Conservation (phyloP, 495 filamentous ascomycete genomes). For the Penicillium angulare region DNA sequence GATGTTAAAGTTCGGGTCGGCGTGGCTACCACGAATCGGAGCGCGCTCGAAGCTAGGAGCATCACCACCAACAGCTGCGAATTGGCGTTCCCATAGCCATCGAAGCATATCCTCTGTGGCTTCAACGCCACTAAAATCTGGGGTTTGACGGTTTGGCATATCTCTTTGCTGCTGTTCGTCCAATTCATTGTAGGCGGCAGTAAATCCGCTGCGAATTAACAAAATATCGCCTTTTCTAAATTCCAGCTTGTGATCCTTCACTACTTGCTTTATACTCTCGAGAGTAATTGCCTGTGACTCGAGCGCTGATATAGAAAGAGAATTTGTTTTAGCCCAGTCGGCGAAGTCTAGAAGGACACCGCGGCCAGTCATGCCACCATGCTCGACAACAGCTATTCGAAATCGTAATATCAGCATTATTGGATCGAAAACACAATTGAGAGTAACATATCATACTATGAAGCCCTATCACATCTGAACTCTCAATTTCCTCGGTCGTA, state of each 20-base stretch:
- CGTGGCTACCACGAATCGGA: constrained; percentile 24
- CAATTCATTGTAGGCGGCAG: constrained; percentile 30
- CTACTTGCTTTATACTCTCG: constrained; percentile 29
- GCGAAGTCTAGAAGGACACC: constrained; percentile 53
- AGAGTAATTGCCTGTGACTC: constrained; percentile 32
- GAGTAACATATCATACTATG: constrained; percentile 31
- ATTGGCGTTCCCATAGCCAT: constrained; percentile 48
- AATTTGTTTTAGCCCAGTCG: constrained; percentile 41
- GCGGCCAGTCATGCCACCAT: constrained; percentile 44
- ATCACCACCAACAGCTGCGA: constrained; percentile 50
- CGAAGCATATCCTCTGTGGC: constrained; percentile 30
- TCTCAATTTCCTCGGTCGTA: constrained; percentile 54
- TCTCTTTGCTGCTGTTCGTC: constrained; percentile 20
- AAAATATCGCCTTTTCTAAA: constrained; percentile 49
- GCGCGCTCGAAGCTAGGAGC: constrained; percentile 28
- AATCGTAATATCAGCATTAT: background rate
- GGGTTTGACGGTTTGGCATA: constrained; percentile 14
- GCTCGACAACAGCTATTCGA: constrained; percentile 20
- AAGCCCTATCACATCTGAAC: constrained; percentile 27
- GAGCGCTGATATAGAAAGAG: constrained; percentile 27
- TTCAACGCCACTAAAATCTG: constrained; percentile 40
- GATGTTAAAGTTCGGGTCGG: constrained; percentile 26
- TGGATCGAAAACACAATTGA: background rate
- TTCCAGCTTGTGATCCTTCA: constrained; percentile 28
- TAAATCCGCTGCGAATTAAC: constrained; percentile 48